Evolutionary conservation across 2,329 filamentous ascomycete species (phyloP).

Genomic region (Aspergillus candidus): DNA sequence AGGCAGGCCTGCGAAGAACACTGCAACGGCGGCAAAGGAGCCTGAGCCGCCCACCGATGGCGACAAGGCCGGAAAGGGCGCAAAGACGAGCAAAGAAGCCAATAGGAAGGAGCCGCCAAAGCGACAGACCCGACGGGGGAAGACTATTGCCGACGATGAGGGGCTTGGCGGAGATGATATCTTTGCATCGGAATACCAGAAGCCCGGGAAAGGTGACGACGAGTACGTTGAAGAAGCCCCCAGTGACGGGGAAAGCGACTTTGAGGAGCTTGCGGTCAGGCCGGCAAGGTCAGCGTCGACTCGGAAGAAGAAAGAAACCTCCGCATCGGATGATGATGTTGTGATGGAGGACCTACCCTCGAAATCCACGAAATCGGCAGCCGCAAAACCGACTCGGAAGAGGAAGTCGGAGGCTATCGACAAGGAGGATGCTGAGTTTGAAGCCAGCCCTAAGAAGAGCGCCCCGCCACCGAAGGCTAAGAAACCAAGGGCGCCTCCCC

Average conservation of each 20-base stretch:
- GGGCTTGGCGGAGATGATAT: conserved; percentile 73
- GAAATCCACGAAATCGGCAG: conserved; percentile 43
- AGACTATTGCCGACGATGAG: conserved; percentile 53
- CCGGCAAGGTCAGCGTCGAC: conserved; percentile 51
- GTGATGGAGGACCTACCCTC: conserved; percentile 49
- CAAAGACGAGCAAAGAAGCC: conserved; percentile 39
- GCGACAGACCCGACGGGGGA: conserved; percentile 25
- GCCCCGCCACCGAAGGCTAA: conserved; percentile 34
- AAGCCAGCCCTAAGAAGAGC: conserved; percentile 55
- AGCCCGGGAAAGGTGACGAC: conserved; percentile 56
- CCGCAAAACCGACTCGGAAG: conserved; percentile 40
- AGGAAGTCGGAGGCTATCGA: conserved; percentile 53
- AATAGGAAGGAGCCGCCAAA: conserved; percentile 38
- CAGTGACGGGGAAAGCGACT: conserved; percentile 50
- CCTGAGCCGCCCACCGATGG: conserved; percentile 7
- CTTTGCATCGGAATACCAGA: conserved; percentile 66
- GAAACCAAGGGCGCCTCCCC: conserved; percentile 55
- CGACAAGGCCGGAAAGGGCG: conserved; percentile 8
- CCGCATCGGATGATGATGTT: conserved; percentile 41
- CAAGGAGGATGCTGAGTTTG: conserved; percentile 50
- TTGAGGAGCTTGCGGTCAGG: conserved; percentile 57
- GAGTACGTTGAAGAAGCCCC: conserved; percentile 63
- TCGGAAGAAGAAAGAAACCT: conserved; percentile 27
- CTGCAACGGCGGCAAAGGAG: conserved; percentile 16
- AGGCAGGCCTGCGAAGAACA: conserved; percentile 38